These are phyloP conservation scores for Fraxinus greggii DNA, from an alignment of 305 asterid species.

Conservation along the genomic window DNA sequence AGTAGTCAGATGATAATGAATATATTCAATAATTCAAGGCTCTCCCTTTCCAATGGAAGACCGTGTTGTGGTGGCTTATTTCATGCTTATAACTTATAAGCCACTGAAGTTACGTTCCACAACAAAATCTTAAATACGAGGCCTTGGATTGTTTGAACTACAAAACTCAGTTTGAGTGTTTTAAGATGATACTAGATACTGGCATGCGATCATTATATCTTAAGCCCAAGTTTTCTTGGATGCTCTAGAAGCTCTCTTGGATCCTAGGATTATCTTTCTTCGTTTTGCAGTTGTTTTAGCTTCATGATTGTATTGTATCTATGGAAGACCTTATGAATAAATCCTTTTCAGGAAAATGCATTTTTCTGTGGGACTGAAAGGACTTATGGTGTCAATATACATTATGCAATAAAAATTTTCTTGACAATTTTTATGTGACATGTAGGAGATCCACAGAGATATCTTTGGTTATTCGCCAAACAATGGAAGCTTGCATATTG, in stretches of 20 bases:
- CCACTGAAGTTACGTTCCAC: background rate
- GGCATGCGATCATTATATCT: background rate
- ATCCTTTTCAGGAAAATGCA: background rate
- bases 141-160: background rate
- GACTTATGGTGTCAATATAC: background rate
- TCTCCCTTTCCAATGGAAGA: background rate
- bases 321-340: background rate
- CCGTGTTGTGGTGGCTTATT: background rate
- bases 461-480: slow-evolving; percentile 84
- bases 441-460: slow-evolving; percentile 92
- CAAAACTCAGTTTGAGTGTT: background rate
- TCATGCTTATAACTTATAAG: background rate
- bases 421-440: slow-evolving; percentile 18
- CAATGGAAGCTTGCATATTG: slow-evolving; percentile 93
- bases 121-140: background rate
- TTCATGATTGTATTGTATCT: background rate
- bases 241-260: background rate
- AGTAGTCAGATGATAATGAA: background rate
- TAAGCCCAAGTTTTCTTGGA: background rate
- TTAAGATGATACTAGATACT: background rate
- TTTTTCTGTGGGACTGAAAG: slow-evolving; percentile 11
- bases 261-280: background rate
- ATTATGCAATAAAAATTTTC: background rate
- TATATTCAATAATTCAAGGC: background rate
- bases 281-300: background rate